Percentiles rank a stretch among this genome's conserved stretches.
These are phyloP conservation scores for Barnettozyma populi DNA, from an alignment of 805 yeast genomes.

Conservation along the genomic window DNA sequence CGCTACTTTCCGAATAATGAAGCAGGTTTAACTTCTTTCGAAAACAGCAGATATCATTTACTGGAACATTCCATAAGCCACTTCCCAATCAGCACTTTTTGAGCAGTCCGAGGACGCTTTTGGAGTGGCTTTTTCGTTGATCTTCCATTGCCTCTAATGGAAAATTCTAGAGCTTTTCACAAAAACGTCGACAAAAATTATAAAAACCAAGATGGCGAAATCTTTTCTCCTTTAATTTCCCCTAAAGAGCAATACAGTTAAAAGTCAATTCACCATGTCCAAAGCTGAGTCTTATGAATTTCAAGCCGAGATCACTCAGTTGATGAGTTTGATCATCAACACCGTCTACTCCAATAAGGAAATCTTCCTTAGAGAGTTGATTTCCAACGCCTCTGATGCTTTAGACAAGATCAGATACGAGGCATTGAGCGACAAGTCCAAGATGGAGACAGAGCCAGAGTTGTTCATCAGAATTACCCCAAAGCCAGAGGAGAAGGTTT, in stretches of 20 bases:
- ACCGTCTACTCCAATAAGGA: conserved; percentile 99
- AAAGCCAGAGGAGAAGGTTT: conserved; percentile 85
- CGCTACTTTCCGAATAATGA: neutral
- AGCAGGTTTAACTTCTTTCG: neutral
- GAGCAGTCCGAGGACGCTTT: too few relatives aligned
- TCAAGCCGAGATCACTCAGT: conserved; percentile 99
- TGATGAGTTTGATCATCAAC: conserved; percentile 99
- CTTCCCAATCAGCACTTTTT: neutral
- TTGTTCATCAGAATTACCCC: conserved; percentile 97
- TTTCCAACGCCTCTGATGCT: conserved; percentile 99
- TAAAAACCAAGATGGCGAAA: neutral
- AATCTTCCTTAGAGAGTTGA: conserved; percentile 97
- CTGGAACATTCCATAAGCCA: neutral
- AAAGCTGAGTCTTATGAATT: conserved; percentile 82
- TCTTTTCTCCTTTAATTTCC: neutral
- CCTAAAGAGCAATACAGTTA: neutral
- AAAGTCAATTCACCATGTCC: conserved; percentile 7
- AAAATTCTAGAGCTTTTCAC: conserved; percentile 9
- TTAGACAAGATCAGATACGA: conserved; percentile 97
- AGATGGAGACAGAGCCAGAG: conserved; percentile 92
- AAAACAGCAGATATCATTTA: neutral
- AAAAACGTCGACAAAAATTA: conserved; percentile 5
- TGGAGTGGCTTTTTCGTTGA: neutral
- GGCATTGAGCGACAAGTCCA: conserved; percentile 86
- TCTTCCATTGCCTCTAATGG: conserved; percentile 2